A percentile compares a stretch with the other conserved stretches of the same genome.
Conservation (phyloP, 129 eudicot species). For the Helianthus tuberosus region DNA sequence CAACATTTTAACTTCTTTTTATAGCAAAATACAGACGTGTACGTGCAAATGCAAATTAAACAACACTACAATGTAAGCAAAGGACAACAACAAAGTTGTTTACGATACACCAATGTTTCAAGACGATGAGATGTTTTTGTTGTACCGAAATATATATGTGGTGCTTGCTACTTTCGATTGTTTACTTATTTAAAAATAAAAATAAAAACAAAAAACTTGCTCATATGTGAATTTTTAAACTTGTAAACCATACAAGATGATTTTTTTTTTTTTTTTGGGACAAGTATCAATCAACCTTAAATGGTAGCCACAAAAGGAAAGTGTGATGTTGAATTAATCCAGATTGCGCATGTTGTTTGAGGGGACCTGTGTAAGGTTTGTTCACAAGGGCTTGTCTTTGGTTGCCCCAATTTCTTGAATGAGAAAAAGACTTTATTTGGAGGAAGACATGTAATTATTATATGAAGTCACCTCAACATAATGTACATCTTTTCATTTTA, state of each 20-base stretch:
- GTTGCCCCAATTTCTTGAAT: not conserved
- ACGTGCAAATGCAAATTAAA: not conserved
- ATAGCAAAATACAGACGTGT: too few relatives aligned
- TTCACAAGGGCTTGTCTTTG: constrained; percentile 41
- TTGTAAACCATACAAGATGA: constrained; percentile 27
- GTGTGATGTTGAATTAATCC: constrained; percentile 38
- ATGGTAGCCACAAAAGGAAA: constrained; percentile 39
- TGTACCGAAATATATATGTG: not conserved
- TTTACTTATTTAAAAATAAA: not conserved
- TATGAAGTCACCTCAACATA: not conserved
- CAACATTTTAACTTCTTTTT: too few relatives aligned
- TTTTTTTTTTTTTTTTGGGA: constrained; percentile 16
- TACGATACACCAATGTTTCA: not conserved
- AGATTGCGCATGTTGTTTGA: constrained; percentile 37
- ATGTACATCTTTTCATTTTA: not conserved
- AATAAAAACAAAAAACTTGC: not conserved
- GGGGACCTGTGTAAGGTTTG: constrained; percentile 38
- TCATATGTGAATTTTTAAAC: constrained; percentile 14
- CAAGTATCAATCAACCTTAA: constrained; percentile 41
- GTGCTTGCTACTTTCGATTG: not conserved
- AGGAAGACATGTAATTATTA: not conserved
- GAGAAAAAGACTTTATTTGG: not conserved
- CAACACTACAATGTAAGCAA: not conserved
- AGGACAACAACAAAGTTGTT: not conserved
- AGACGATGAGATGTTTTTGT: not conserved